Evolutionary conservation across 2,329 filamentous ascomycete genomes (phyloP).

Genomic region (Shiraia sp.): DNA sequence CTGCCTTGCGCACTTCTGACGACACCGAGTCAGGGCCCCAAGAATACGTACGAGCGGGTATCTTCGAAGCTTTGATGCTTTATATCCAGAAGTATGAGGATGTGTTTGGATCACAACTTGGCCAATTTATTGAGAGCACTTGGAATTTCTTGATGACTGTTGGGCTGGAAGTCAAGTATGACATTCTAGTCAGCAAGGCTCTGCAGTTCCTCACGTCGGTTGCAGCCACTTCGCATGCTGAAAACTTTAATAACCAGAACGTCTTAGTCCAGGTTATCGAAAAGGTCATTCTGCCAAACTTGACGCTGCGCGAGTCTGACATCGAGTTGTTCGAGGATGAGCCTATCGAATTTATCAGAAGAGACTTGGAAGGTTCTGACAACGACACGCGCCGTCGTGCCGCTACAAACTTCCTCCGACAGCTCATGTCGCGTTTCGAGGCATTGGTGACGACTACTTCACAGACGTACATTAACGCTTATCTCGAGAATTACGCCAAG

Average conservation of each 20-base stretch:
- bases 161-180: conserved; percentile 87
- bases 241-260: conserved; percentile 80
- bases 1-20: conserved; percentile 80
- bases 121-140: conserved; percentile 83
- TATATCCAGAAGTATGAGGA: conserved; percentile 96
- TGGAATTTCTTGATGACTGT: conserved; percentile 90
- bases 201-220: conserved; percentile 93
- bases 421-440: conserved; percentile 88
- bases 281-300: conserved; percentile 93
- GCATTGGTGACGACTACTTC: conserved; percentile 83
- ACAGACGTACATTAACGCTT: conserved; percentile 82
- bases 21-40: conserved; percentile 84
- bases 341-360: conserved; percentile 95
- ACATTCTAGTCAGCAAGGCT: conserved; percentile 90
- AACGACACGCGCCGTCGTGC: conserved; percentile 90
- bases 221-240: conserved; percentile 75
- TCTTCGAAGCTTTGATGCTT: conserved; percentile 86
- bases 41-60: conserved; percentile 88
- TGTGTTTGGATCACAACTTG: conserved; percentile 79
- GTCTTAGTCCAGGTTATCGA: conserved; percentile 87
- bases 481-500: conserved; percentile 74
- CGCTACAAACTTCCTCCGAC: conserved; percentile 90
- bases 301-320: conserved; percentile 88
- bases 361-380: conserved; percentile 94
- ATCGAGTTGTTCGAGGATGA: conserved; percentile 97